Evolutionary conservation across 768 basidiomycete species (phyloP).

Genomic region (Pleurotus tuber-regium): DNA sequence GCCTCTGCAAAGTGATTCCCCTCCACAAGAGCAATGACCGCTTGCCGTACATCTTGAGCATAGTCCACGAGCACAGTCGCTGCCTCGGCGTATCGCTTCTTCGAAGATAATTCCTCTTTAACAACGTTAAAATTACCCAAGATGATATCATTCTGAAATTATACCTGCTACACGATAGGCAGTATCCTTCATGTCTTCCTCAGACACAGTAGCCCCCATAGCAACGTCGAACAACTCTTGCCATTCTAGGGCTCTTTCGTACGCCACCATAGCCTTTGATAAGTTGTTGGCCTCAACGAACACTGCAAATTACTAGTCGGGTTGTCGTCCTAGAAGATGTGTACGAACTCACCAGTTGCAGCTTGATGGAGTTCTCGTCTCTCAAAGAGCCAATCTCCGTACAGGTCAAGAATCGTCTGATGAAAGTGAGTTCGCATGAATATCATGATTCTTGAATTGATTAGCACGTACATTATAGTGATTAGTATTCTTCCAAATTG

Average conservation of each 20-base stretch:
- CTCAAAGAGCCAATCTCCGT: conserved; percentile 88
- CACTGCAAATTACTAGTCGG: conserved; percentile 39
- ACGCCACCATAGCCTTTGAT: conserved; percentile 79
- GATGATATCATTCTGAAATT: conserved; percentile 1
- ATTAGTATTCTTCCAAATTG: conserved; percentile 69
- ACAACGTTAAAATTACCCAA: conserved; percentile 5
- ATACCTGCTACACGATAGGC: conserved; percentile 81
- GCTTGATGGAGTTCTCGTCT: conserved; percentile 81
- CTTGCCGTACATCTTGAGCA: conserved; percentile 70
- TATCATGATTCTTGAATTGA: not conserved
- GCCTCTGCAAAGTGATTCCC: conserved; percentile 90
- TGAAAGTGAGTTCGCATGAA: conserved; percentile 13
- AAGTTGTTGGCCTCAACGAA: conserved; percentile 66
- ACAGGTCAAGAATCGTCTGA: conserved; percentile 70
- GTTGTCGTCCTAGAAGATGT: too few species aligned
- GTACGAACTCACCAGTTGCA: conserved; percentile 71
- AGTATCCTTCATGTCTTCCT: conserved; percentile 59
- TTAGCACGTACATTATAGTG: conserved; percentile 51
- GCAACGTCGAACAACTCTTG: conserved; percentile 87
- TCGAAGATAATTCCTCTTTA: conserved; percentile 76
- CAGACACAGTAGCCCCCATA: conserved; percentile 41
- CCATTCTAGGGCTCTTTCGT: conserved; percentile 89
- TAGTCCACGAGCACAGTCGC: conserved; percentile 85
- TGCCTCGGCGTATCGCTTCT: conserved; percentile 80
- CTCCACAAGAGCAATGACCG: conserved; percentile 71